A percentile compares a stretch with the other conserved stretches of the same genome.
These are phyloP conservation scores for Cyberlindnera maritima DNA, from an alignment of 805 yeast species.

Conservation along the genomic window DNA sequence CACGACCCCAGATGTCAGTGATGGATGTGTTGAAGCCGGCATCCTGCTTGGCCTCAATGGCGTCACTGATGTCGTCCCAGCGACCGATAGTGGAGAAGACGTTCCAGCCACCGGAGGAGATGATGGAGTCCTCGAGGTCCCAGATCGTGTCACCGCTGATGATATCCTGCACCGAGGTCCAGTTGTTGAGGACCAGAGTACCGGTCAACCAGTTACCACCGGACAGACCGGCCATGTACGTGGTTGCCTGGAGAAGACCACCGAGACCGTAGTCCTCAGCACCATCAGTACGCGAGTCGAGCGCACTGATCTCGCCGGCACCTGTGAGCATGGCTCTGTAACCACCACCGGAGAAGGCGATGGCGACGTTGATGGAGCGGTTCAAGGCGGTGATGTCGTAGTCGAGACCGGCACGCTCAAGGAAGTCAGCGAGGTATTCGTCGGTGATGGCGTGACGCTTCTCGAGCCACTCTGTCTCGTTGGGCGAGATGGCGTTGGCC, in stretches of 20 bases:
- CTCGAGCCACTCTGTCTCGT: constrained; percentile 53
- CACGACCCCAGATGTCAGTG: constrained; percentile 81
- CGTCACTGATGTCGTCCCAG: constrained; percentile 53
- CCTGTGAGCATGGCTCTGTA: constrained; percentile 85
- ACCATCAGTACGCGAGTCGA: constrained; percentile 65
- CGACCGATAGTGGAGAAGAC: constrained; percentile 48
- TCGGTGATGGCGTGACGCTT: constrained; percentile 33
- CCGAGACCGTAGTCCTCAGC: constrained; percentile 59
- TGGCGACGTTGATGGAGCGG: constrained; percentile 47
- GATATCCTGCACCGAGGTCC: constrained; percentile 19
- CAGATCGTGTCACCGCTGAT: constrained; percentile 12
- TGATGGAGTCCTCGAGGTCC: constrained; percentile 44
- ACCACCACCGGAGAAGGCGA: constrained; percentile 85
- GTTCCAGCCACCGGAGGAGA: constrained; percentile 62
- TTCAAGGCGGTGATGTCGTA: constrained; percentile 38
- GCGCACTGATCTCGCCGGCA: constrained; percentile 77
- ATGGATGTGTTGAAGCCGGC: constrained; percentile 71
- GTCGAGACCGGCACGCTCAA: constrained; percentile 48
- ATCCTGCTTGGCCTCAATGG: constrained; percentile 45
- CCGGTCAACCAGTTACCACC: constrained; percentile 85
- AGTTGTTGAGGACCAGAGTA: constrained; percentile 60
- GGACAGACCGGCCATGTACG: constrained; percentile 72
- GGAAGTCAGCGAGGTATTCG: constrained; percentile 28
- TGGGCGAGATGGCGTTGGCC: constrained; percentile 45
- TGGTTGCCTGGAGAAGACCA: constrained; percentile 65